A percentile compares a stretch with the other conserved stretches of the same genome.
These are phyloP conservation scores for Catharanthus roseus DNA, from an alignment of 257 asterid genomes.

Conservation along the genomic window DNA sequence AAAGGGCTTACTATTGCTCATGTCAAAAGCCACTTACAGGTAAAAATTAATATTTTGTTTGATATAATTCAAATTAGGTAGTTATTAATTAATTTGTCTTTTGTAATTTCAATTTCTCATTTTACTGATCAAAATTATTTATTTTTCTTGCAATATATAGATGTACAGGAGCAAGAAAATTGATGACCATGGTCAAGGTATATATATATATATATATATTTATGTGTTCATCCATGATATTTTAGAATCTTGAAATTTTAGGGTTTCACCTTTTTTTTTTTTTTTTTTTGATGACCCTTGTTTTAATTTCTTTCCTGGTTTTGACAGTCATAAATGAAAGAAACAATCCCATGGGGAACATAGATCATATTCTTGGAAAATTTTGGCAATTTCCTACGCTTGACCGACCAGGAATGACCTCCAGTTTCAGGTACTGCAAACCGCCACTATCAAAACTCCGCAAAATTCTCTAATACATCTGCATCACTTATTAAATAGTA, in stretches of 20 bases:
- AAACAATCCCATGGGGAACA: conserved; percentile 9
- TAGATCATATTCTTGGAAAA: conserved; percentile 14
- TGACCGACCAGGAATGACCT: conserved; percentile 18
- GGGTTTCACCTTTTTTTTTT: conserved; percentile 10
- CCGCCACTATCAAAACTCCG: too few species aligned
- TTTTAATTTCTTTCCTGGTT: neutral
- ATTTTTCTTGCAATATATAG: conserved; percentile 18
- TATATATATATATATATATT: neutral
- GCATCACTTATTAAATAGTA: too few species aligned
- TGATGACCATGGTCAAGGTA: conserved; percentile 36
- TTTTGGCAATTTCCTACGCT: conserved; percentile 21
- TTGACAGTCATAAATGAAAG: conserved; percentile 27
- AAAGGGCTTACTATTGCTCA: conserved; percentile 38
- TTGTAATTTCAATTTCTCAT: neutral
- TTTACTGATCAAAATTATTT: neutral
- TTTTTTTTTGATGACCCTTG: neutral
- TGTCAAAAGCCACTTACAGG: conserved; percentile 40
- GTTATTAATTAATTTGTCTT: neutral
- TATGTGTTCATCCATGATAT: neutral
- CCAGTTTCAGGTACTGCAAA: conserved; percentile 31
- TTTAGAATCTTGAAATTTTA: conserved; percentile 3
- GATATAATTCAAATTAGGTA: neutral
- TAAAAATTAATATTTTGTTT: neutral
- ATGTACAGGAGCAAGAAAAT: conserved; percentile 38
- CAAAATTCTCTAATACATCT: too few species aligned